Base-by-base conservation (phyloP, 306 rosid species). In the Trichosanthes truncata region DNA sequence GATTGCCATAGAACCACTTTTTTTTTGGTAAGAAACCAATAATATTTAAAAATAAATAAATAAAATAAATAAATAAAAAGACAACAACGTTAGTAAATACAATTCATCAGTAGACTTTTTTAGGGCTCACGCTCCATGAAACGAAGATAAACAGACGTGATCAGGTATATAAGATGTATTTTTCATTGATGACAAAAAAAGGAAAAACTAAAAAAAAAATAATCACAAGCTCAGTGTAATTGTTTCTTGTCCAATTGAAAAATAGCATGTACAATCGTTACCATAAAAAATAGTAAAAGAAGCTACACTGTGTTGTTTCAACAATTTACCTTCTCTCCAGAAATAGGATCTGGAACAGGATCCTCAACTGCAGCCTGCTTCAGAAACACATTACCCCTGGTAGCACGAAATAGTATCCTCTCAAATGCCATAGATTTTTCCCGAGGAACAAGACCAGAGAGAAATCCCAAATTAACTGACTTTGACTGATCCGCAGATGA, bases 341-440 rank as follows among this genome's bases (percentile, higher is more conserved):
- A 84, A 62, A 84, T 73, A 31, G 91, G 91, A 81, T 88, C 91
- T 11, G 82, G 75, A 26, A 88, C 88, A 38, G 89, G 88, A 55
- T 88, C 77, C 57, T 86, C 88, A 66, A 88, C 85, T 38, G 13
- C 83, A 79, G 88, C 71, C 73, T 88, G 87, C 80, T 83, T 88
- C 53, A 88, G 80, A 71, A 82, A 86, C 55, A 88, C 80, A 23
- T 88, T 88, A n/a, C 91, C 91, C 86, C 91, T 79, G 45, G 91
- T 88, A 52, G 91, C 91, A 60, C 91, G 89, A 83, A 88, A 88
- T 18, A 88, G 81, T 79, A 88, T 88, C 87, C 89, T 86, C 84
- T 88, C 91, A 84, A 88, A 88, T 72, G 91, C 91, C 87, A 88
- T 77, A 49, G 83, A 79, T 80, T 86, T 88, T 51, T 78, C 89